Evolutionary conservation across 441 rosid genomes (phyloP), one percentile per base, ranked within the genome.

Genomic region (Syzygium syzygioides): DNA sequence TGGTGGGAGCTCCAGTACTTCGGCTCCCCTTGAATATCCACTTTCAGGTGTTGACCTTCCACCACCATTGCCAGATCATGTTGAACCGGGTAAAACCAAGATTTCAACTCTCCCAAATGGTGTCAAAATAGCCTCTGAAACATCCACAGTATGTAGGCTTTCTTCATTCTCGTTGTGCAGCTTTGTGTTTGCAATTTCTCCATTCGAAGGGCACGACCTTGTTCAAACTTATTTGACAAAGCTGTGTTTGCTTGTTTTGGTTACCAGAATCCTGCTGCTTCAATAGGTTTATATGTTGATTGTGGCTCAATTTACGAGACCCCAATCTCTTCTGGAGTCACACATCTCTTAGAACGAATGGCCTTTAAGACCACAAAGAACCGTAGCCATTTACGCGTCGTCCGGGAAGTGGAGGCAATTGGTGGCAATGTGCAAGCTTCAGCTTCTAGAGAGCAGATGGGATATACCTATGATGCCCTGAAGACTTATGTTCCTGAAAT

Each of bases 321-420:
- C 15, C 97, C 98, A 18, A 41, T 88, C 41, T 93, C 95, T 87
- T 93, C 91, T 91, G 99, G 99, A 87, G 98, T 96, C 56, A 94
- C 99, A 4, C 98, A 96, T 90, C 92, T 98, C 89, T 94, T 98
- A 87, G 99, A 98, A 89, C 93, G 97, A 87, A 95, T 98, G 99
- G 98, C 98, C 88, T 97, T 97, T 93, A 97, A 96, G 93, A 94
- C 95, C 90, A 97, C 99, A 17, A 88, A 66, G 62, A 98, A 96
- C 90, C 92, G 99, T 79, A 96, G 94, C 86, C 97, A 97, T 88
- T 88, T 97, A 86, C 95, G 97, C 34, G 90, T 98, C 87, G 96
- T 97, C 48, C 94, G 99, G 90, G 99, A 98, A 92, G 96, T 96
- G 76, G 99, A 97, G 93, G 99, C 99, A 80, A 96, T 97, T 86